phyloP scores from a whole-genome alignment of 1,284 basidiomycete genomes.

The Rhodotorula glutinis region DNA sequence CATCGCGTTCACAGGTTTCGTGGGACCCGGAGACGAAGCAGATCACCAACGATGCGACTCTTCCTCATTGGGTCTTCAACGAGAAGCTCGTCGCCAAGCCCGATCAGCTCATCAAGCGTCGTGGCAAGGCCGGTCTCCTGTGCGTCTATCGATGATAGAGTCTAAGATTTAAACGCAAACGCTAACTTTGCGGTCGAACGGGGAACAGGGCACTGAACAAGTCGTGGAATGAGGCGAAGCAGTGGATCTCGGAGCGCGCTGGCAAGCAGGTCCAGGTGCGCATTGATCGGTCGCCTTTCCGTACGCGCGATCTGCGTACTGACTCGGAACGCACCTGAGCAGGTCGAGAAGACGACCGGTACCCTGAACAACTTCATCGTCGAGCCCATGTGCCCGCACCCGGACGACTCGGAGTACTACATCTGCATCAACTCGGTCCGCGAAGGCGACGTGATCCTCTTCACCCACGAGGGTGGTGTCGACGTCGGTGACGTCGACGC shows the following conservation, averaged over 20 bases:
- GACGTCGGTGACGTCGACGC: conserved; percentile 98
- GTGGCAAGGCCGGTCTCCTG: conserved; percentile 95
- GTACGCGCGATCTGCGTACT: not conserved
- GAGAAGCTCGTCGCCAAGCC: conserved; percentile 49
- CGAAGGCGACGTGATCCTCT: conserved; percentile 93
- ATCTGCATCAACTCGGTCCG: conserved; percentile 96
- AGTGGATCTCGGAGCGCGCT: conserved; percentile 83
- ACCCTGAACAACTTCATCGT: conserved; percentile 97
- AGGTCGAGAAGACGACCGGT: conserved; percentile 91
- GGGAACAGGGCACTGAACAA: conserved; percentile 70
- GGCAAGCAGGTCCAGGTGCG: conserved; percentile 86
- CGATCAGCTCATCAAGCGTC: conserved; percentile 98
- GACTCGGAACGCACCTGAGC: conserved; percentile 11
- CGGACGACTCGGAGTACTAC: conserved; percentile 92
- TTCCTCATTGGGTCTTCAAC: conserved; percentile 80
- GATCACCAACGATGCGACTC: conserved; percentile 71
- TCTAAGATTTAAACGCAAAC: too few relatives aligned
- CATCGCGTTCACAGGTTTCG: conserved; percentile 52
- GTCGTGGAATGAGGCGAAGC: conserved; percentile 66
- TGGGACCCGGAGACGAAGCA: conserved; percentile 81
- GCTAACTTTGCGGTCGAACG: too few relatives aligned
- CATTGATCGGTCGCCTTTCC: conserved; percentile 4
- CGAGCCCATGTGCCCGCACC: conserved; percentile 96
- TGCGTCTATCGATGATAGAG: conserved; percentile 25
- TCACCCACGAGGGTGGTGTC: conserved; percentile 98